Evolutionary conservation across 2,329 filamentous ascomycete genomes (phyloP), one percentile per base, ranked within the genome.

Genomic region (Talaromyces sp.): DNA sequence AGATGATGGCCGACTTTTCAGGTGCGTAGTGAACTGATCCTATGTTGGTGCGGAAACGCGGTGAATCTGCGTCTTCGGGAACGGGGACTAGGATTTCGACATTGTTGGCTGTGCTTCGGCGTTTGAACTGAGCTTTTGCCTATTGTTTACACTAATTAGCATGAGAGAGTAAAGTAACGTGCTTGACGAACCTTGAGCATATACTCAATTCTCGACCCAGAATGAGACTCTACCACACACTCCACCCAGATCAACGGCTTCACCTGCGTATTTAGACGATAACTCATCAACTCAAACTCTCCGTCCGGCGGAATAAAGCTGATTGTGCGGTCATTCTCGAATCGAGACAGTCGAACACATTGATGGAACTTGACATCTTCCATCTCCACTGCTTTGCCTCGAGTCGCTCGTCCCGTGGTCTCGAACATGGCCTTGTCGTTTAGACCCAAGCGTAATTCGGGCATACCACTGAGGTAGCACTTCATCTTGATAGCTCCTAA

Each of bases 401-500:
- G 84, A 47, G 94, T 98, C 16, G 94, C 92, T 67, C 95, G 87
- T 33, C 95, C 95, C 0, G 95, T 99, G 3, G 93, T 96, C 81
- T 99, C 95, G 75, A 99, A 99, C 95, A 99, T 99, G 78, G 92
- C 95, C 81, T 99, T 99, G 83, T 99, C 95, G 82, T 99, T 99
- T 75, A 99, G 82, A 4, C 95, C 95, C 60, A 99, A 81, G 33
- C 95, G 90, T 73, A 99, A 81, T 81, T 99, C 95, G 11, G 95
- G 95, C 95, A 99, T 99, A 65, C 95, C 95, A 56, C 92, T 97
- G 16, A 99, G 85, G 76, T 99, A 99, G 81, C 95, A 99, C 82
- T 99, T 99, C 95, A 99, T 97, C 83, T 99, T 99, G 78, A 99
- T 89, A 50, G 95, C 93, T 63, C 95, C 95, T 27, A 99, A 84